Percentiles rank a stretch among this genome's conserved stretches.
Conservation (phyloP, 1,139 yeast genomes). For the Debaryomyces psychrophilus region DNA sequence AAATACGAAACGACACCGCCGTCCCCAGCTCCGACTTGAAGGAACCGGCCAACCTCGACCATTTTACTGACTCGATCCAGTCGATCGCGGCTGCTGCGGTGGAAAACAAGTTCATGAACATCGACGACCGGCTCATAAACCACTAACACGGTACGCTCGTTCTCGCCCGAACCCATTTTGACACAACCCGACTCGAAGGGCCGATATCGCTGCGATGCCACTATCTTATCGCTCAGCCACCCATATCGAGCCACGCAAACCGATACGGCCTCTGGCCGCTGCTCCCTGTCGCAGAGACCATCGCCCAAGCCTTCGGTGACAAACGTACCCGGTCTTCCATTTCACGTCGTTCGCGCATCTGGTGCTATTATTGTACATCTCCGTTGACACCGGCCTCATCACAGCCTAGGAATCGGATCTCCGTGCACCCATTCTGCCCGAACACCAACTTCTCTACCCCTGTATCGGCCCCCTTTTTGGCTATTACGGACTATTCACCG, state of each 20-base stretch:
- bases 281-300: too few species aligned
- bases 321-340: too few species aligned
- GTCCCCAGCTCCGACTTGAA: neutral
- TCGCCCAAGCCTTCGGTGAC: too few species aligned
- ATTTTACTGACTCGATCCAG: neutral
- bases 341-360: too few species aligned
- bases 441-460: neutral
- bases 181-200: neutral
- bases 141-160: neutral
- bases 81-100: slow-evolving; percentile 13
- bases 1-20: slow-evolving; percentile 1
- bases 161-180: neutral
- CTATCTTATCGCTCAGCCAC: too few species aligned
- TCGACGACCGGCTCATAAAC: slow-evolving; percentile 11
- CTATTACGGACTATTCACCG: neutral
- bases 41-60: neutral
- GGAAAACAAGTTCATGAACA: slow-evolving; percentile 8
- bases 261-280: too few species aligned
- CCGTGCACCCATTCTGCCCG: too few species aligned
- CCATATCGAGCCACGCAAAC: too few species aligned
- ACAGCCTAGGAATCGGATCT: too few species aligned
- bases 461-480: neutral
- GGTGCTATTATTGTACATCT: too few species aligned
- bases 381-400: too few species aligned
- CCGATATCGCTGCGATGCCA: neutral